Evolutionary conservation across 2,329 filamentous ascomycete genomes (phyloP).

Genomic region (Xylariaceae sp.): DNA sequence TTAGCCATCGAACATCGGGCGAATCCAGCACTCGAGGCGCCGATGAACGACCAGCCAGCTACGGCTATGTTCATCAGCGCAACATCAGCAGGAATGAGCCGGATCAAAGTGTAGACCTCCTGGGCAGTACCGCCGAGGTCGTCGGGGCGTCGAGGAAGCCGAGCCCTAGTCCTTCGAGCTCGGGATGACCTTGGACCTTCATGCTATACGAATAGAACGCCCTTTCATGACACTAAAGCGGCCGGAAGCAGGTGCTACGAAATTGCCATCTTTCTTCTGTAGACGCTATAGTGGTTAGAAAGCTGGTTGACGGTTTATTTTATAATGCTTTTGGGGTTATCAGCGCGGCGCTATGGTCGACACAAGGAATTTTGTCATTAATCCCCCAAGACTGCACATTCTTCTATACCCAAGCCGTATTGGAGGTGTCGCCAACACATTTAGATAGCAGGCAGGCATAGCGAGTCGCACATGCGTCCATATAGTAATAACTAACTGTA

Average conservation of each 20-base stretch:
- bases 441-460: background rate
- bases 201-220: slow-evolving; percentile 17
- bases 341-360: slow-evolving; percentile 17
- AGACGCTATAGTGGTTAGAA: too few relatives aligned
- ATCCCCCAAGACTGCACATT: background rate
- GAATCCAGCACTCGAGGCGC: slow-evolving; percentile 23
- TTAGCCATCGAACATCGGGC: slow-evolving; percentile 35
- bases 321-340: slow-evolving; percentile 12
- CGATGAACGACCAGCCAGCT: slow-evolving; percentile 48
- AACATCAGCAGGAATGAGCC: slow-evolving; percentile 52
- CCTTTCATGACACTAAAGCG: slow-evolving; percentile 11
- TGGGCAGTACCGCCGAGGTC: slow-evolving; percentile 53
- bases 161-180: slow-evolving; percentile 18
- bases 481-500: background rate
- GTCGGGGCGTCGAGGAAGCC: slow-evolving; percentile 38
- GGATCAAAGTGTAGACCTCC: slow-evolving; percentile 39
- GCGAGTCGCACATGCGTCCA: too few relatives aligned
- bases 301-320: too few relatives aligned
- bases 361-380: slow-evolving; percentile 10
- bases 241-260: slow-evolving; percentile 15
- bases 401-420: background rate
- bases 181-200: slow-evolving; percentile 4
- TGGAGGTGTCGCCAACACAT: background rate
- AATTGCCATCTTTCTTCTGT: too few relatives aligned
- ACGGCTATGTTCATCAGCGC: slow-evolving; percentile 54